A percentile compares a stretch with the other conserved stretches of the same genome.
Conservation (phyloP, 495 filamentous ascomycete species). For the Aspergillus indologenus region DNA sequence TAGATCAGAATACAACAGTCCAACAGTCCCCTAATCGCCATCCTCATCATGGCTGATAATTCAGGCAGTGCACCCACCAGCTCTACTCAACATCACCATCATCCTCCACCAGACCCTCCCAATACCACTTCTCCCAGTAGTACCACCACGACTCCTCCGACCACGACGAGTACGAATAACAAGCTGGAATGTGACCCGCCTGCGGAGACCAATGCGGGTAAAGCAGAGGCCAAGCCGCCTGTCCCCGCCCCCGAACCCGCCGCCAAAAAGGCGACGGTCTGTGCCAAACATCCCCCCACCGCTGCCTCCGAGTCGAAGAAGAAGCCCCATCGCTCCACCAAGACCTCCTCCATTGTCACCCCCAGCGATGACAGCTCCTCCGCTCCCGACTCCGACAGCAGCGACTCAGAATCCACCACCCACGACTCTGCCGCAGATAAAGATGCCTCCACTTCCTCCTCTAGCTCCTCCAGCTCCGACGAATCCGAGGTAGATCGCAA, state of each 20-base stretch:
- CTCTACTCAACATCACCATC: not conserved
- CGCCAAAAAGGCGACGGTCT: conserved; percentile 27
- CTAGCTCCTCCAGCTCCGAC: conserved; percentile 32
- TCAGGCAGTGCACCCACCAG: not conserved
- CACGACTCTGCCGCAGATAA: conserved; percentile 27
- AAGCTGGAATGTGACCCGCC: conserved; percentile 29
- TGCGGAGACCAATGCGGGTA: conserved; percentile 20
- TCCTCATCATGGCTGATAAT: conserved; percentile 2
- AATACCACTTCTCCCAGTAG: conserved; percentile 23
- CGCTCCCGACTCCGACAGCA: conserved; percentile 20
- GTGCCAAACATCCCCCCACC: conserved; percentile 39
- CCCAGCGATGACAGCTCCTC: conserved; percentile 27
- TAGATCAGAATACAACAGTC: not conserved
- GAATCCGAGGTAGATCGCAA: conserved; percentile 29
- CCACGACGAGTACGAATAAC: conserved; percentile 11
- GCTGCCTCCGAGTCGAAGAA: conserved; percentile 31
- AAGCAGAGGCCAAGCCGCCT: conserved; percentile 30
- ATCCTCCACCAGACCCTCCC: conserved; percentile 18
- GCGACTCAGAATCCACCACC: conserved; percentile 9
- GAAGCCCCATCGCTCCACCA: conserved; percentile 28
- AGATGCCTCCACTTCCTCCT: conserved; percentile 28
- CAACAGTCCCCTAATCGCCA: not conserved
- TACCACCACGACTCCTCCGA: too few species aligned
- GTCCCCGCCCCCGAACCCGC: conserved; percentile 25
- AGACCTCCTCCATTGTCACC: conserved; percentile 26